Base-by-base conservation (phyloP, 2,329 filamentous ascomycete genomes). In the Neofusicoccum parvum region DNA sequence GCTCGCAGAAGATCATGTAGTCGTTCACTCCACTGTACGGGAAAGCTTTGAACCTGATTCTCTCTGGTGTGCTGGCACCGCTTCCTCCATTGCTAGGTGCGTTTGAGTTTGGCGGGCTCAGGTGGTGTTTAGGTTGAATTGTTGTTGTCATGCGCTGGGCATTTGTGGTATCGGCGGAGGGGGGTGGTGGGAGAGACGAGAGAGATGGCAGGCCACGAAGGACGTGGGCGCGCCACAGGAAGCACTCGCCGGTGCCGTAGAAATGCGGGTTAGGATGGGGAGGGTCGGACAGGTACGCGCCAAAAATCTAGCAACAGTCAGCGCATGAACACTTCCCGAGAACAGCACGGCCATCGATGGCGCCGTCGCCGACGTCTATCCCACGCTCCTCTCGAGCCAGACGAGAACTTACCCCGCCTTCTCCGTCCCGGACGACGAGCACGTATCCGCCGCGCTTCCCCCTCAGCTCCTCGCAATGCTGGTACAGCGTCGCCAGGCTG, bases 181-280 rank as follows among this genome's bases (percentile, higher is more conserved):
- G 91, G 0, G 90, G 91, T 0, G 89, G 90, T 1, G 91, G 91
- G 0, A 92, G 82, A 11, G 81, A 82, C 3, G 82, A 76, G 9
- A 86, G 74, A 41, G 80, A 72, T 15, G 79, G 78, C 9, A 81
- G 73, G 0, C 87, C 79, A 1, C 88, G 82, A 39, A 94, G 81
- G 3, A 90, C 79, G 50, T 88, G 88, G 0, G 91, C 90, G 54
- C 91, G 87, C 92, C 92, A 96, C 69, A 96, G 86, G 78, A 96
- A 99, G 79, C 94, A 98, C 79, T 99, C 95, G 72, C 95, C 95
- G 12, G 92, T 97, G 72, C 95, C 95, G 77, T 92, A 99, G 82
- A 97, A 99, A 69, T 94, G 91, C 2, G 92, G 80, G 1, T 88
- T 83, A 0, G 92, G 92, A 71, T 90, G 91, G 11, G 94, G 94